Evolutionary conservation across 2,329 filamentous ascomycete species (phyloP).

Genomic region (Fusarium musae): DNA sequence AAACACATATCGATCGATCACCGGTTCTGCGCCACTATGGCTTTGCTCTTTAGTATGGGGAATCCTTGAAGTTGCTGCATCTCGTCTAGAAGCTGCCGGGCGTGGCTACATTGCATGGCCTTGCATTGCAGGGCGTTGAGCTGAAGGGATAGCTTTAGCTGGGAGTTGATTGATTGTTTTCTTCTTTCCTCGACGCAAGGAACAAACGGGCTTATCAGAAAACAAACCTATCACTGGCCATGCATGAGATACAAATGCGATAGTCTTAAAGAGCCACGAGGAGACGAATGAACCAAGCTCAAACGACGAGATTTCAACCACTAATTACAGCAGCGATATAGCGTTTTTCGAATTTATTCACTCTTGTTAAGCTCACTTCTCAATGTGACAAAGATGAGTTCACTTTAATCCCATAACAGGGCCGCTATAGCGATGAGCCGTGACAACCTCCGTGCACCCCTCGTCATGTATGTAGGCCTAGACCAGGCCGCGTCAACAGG

Average conservation of each 20-base stretch:
- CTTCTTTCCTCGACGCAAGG: neutral
- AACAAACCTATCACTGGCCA: neutral
- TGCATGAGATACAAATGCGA: neutral
- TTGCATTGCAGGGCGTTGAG: slow-evolving; percentile 9
- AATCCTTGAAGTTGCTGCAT: slow-evolving; percentile 21
- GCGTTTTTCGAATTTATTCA: neutral
- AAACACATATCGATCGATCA: slow-evolving; percentile 4
- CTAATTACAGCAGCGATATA: neutral
- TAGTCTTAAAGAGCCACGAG: neutral
- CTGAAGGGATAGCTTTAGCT: neutral
- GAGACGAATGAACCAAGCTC: neutral
- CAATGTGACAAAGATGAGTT: neutral
- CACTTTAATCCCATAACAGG: neutral
- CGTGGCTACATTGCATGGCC: slow-evolving; percentile 15
- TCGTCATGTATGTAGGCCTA: slow-evolving; percentile 27
- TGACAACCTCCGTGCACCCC: slow-evolving; percentile 9
- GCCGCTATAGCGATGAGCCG: neutral
- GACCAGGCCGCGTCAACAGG: slow-evolving; percentile 25
- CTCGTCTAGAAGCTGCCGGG: slow-evolving; percentile 2
- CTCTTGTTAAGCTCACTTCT: neutral
- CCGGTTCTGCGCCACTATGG: slow-evolving; percentile 9
- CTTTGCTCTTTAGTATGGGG: slow-evolving; percentile 7
- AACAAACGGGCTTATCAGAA: neutral
- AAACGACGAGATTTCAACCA: neutral
- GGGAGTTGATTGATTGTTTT: neutral